phyloP scores from a whole-genome alignment of 2,329 filamentous ascomycete genomes.

The Alternaria dauci region DNA sequence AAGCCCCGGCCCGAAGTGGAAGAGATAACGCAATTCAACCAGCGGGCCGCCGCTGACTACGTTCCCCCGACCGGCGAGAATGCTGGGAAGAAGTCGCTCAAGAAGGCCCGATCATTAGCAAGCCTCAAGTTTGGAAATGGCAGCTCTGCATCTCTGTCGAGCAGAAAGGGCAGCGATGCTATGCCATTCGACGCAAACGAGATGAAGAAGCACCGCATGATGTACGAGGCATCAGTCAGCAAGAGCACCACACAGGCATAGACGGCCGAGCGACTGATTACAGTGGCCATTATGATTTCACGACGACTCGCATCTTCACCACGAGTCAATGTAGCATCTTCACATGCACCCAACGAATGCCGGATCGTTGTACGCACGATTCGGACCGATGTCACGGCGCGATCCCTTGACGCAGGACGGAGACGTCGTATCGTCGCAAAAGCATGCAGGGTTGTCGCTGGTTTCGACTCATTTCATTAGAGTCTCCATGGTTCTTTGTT shows the following conservation, averaged over 20 bases:
- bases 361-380: conserved; percentile 3
- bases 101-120: conserved; percentile 49
- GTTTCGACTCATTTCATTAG: conserved; percentile 14
- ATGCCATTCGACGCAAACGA: conserved; percentile 46
- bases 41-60: conserved; percentile 28
- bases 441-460: neutral
- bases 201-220: conserved; percentile 48
- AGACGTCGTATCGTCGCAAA: conserved; percentile 1
- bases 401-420: conserved; percentile 5
- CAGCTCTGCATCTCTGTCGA: conserved; percentile 43
- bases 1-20: conserved; percentile 61
- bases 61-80: conserved; percentile 28
- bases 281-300: conserved; percentile 27
- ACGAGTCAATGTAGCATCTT: conserved; percentile 25
- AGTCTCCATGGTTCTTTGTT: conserved; percentile 19
- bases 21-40: conserved; percentile 52
- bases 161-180: conserved; percentile 46
- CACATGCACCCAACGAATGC: conserved; percentile 14
- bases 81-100: conserved; percentile 46
- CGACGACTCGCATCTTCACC: conserved; percentile 23
- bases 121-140: conserved; percentile 42
- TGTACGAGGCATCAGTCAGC: conserved; percentile 45
- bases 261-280: conserved; percentile 3
- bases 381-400: conserved; percentile 12
- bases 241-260: conserved; percentile 17